These are phyloP conservation scores for Hymenoscyphus scutula DNA, from an alignment of 2,329 filamentous ascomycete species.

Conservation along the genomic window DNA sequence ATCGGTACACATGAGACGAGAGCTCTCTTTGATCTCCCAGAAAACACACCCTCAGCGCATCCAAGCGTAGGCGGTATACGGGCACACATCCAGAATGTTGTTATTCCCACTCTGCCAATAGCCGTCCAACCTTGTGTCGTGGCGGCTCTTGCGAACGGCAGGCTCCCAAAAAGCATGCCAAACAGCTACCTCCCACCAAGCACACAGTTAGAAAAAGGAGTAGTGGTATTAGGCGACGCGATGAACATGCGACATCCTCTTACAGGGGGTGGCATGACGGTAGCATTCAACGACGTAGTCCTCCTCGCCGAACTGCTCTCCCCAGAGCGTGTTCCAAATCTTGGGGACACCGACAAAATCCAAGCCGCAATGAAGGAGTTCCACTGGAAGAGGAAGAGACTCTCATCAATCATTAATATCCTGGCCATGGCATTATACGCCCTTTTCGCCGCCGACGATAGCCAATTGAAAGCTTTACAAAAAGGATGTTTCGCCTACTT, in stretches of 20 bases:
- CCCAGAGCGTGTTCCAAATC: conserved; percentile 63
- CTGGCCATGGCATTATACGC: conserved; percentile 92
- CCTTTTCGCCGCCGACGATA: conserved; percentile 83
- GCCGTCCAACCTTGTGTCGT: conserved; percentile 70
- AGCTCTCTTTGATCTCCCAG: conserved; percentile 83
- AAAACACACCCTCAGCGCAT: conserved; percentile 70
- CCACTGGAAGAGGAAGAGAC: conserved; percentile 82
- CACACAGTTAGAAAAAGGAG: conserved; percentile 65
- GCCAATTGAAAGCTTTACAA: conserved; percentile 76
- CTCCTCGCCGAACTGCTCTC: conserved; percentile 72
- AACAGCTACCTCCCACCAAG: conserved; percentile 89
- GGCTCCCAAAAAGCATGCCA: conserved; percentile 81
- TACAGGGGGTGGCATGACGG: conserved; percentile 97
- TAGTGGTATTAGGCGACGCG: conserved; percentile 86
- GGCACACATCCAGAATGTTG: conserved; percentile 74
- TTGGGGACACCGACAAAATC: conserved; percentile 67
- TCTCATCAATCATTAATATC: conserved; percentile 91
- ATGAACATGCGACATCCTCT: conserved; percentile 99
- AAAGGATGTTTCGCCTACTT: conserved; percentile 94
- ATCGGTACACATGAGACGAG: conserved; percentile 94
- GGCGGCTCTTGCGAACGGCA: conserved; percentile 73
- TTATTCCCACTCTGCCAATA: conserved; percentile 74
- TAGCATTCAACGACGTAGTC: conserved; percentile 89
- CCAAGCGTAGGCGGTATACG: conserved; percentile 78
- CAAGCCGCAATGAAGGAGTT: conserved; percentile 64